phyloP scores from a whole-genome alignment of 2,329 filamentous ascomycete genomes.

The Penicillium sp. region DNA sequence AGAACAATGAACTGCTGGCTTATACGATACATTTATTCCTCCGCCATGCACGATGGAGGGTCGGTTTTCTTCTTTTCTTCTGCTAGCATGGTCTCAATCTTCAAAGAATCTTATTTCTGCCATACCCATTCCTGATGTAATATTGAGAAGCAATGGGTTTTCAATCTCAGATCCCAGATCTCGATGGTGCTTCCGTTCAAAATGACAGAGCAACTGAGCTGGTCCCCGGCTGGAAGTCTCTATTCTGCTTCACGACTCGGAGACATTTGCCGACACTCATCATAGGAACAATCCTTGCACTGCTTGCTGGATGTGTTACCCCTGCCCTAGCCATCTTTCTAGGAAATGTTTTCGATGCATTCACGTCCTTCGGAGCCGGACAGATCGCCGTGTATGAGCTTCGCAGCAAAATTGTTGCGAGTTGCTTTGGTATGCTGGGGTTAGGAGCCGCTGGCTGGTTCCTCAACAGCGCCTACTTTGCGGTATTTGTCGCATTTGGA shows the following conservation, averaged over 20 bases:
- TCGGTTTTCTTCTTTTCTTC: not conserved
- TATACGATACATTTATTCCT: not conserved
- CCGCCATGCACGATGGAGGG: not conserved
- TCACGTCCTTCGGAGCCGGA: constrained; percentile 67
- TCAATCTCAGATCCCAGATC: not conserved
- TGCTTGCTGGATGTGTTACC: constrained; percentile 64
- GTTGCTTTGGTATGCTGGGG: constrained; percentile 64
- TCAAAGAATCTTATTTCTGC: not conserved
- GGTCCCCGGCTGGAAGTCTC: constrained; percentile 51
- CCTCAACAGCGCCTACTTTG: constrained; percentile 67
- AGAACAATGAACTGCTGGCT: constrained; percentile 1
- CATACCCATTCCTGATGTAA: not conserved
- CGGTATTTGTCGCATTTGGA: constrained; percentile 75
- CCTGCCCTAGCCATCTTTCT: constrained; percentile 71
- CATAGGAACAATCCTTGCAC: constrained; percentile 60
- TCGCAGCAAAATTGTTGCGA: constrained; percentile 59
- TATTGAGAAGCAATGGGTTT: constrained; percentile 1
- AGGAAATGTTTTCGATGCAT: constrained; percentile 73
- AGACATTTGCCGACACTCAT: constrained; percentile 61
- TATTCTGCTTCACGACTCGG: constrained; percentile 74
- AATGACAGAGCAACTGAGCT: not conserved
- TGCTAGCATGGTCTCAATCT: not conserved
- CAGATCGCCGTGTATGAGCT: constrained; percentile 55
- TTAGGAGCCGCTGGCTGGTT: constrained; percentile 70
- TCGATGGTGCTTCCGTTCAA: not conserved